Conservation (phyloP, 2,329 filamentous ascomycete species). For the Microdochium bolleyi region DNA sequence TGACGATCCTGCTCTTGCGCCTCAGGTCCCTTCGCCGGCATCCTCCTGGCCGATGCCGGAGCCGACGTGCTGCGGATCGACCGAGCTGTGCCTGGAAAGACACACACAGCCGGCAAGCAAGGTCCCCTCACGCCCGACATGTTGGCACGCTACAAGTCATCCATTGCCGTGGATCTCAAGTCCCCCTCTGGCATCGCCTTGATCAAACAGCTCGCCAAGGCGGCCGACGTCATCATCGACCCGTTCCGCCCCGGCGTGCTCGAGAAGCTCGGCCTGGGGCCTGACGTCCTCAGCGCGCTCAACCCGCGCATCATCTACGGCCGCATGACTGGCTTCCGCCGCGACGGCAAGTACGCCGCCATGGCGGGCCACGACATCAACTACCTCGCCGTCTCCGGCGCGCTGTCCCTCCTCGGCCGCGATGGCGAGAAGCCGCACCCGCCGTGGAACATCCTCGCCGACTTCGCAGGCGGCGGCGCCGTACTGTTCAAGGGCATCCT, state of each 20-base stretch:
- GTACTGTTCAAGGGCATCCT: slow-evolving; percentile 76
- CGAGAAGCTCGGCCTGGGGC: slow-evolving; percentile 74
- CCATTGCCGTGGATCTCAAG: slow-evolving; percentile 75
- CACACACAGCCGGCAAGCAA: slow-evolving; percentile 24
- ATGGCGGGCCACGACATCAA: slow-evolving; percentile 98
- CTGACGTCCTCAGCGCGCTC: slow-evolving; percentile 52
- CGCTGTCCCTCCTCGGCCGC: slow-evolving; percentile 68
- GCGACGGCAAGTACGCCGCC: slow-evolving; percentile 73
- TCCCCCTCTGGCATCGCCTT: slow-evolving; percentile 53
- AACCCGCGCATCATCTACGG: slow-evolving; percentile 76
- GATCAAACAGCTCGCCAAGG: slow-evolving; percentile 53
- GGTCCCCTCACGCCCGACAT: slow-evolving; percentile 52
- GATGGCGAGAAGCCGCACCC: slow-evolving; percentile 62
- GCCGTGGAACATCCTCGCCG: slow-evolving; percentile 77
- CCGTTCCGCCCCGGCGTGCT: slow-evolving; percentile 88
- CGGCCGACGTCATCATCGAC: slow-evolving; percentile 78
- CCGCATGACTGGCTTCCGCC: slow-evolving; percentile 82
- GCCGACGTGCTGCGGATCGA: slow-evolving; percentile 85
- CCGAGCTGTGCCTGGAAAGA: slow-evolving; percentile 41
- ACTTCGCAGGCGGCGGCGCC: slow-evolving; percentile 86
- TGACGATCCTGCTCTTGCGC: background rate
- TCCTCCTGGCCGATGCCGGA: slow-evolving; percentile 84
- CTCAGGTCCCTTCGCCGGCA: slow-evolving; percentile 76
- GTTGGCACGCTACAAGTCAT: slow-evolving; percentile 74
- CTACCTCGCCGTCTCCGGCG: slow-evolving; percentile 83